Evolutionary conservation across 1,284 basidiomycete species (phyloP).

Genomic region (Malassezia vespertilionis): DNA sequence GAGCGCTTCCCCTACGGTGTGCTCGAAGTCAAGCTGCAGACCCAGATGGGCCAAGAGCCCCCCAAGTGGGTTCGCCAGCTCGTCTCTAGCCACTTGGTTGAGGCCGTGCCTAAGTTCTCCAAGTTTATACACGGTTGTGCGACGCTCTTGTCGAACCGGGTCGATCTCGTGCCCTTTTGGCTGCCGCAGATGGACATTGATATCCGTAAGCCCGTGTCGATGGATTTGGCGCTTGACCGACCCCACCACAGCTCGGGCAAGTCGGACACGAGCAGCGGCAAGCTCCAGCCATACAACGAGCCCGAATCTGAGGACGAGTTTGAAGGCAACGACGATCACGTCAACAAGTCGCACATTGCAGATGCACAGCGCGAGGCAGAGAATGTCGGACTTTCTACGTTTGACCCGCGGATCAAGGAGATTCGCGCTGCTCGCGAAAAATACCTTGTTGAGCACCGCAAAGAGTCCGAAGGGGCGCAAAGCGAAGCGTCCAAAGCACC

Average conservation of each 20-base stretch:
- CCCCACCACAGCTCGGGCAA: constrained; percentile 29
- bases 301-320: constrained; percentile 46
- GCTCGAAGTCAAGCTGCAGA: constrained; percentile 93
- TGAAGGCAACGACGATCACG: constrained; percentile 32
- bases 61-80: constrained; percentile 92
- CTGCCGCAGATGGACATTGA: constrained; percentile 72
- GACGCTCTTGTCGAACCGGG: constrained; percentile 78
- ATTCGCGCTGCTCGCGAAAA: constrained; percentile 39
- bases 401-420: constrained; percentile 40
- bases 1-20: constrained; percentile 91
- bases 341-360: constrained; percentile 19
- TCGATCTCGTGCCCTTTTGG: constrained; percentile 98
- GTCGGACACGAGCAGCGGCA: constrained; percentile 29
- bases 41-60: constrained; percentile 88
- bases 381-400: constrained; percentile 35
- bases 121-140: constrained; percentile 98
- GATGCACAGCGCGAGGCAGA: constrained; percentile 37
- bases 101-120: constrained; percentile 53
- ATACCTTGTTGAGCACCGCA: constrained; percentile 36
- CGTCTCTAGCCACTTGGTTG: constrained; percentile 74
- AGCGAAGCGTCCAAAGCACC: constrained; percentile 16
- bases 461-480: constrained; percentile 37
- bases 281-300: constrained; percentile 33
- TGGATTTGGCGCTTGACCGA: constrained; percentile 37
- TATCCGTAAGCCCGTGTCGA: constrained; percentile 29